Evolutionary conservation across 352 stramenopile species (phyloP).

Genomic region (Phytophthora rubi): DNA sequence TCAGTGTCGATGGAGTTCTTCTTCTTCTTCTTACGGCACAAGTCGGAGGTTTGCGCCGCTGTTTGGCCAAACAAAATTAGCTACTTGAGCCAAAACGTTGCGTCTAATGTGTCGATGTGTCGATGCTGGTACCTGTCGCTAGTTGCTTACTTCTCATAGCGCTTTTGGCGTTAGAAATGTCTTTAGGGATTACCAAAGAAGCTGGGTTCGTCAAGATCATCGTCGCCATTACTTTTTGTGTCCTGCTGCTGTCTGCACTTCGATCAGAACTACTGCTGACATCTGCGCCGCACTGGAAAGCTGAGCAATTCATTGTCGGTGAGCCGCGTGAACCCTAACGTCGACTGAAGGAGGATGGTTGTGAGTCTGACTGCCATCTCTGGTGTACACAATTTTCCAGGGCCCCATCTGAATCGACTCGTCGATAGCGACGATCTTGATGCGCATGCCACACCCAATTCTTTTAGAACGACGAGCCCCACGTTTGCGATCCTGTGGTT

Average conservation of each 20-base stretch:
- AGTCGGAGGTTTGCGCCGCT: neutral
- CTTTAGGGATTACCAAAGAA: neutral
- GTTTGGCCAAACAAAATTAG: constrained; percentile 2
- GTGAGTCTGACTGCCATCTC: constrained; percentile 1
- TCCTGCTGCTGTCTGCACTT: neutral
- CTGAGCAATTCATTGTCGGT: neutral
- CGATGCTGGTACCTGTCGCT: neutral
- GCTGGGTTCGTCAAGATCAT: neutral
- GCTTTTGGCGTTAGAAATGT: constrained; percentile 9
- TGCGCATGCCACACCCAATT: constrained; percentile 2
- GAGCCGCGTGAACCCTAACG: neutral
- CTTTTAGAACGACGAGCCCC: neutral
- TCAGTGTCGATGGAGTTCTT: neutral
- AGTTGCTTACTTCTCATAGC: neutral
- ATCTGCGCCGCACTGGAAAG: too few relatives aligned
- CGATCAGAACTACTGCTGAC: neutral
- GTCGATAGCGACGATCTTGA: constrained; percentile 2
- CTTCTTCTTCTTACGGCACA: neutral
- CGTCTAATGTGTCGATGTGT: constrained; percentile 1
- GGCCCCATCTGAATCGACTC: neutral
- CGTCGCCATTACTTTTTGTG: constrained; percentile 8
- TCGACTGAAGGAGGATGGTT: constrained; percentile 2
- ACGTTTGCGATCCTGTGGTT: neutral
- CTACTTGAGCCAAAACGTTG: constrained; percentile 6
- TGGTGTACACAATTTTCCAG: constrained; percentile 9